Conservation (phyloP, 169 alveolate species). For the Plasmodium berghei region DNA sequence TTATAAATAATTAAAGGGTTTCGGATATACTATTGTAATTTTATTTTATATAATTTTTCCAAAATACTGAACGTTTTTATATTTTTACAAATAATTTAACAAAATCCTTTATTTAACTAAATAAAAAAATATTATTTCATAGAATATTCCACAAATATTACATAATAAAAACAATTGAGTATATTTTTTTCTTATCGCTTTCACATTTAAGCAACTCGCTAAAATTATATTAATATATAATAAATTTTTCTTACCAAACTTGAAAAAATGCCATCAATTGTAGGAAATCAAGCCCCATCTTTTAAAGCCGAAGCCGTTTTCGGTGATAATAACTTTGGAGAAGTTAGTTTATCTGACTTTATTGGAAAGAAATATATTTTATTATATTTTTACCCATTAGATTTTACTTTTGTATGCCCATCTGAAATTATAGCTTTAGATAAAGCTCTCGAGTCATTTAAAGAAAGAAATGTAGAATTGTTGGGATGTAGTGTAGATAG, state of each 20-base stretch:
- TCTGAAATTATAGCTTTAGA: slow-evolving; percentile 98
- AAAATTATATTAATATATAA: no score
- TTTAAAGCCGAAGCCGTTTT: slow-evolving; percentile 96
- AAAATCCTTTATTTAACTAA: no score
- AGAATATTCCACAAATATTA: no score
- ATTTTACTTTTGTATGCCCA: slow-evolving; percentile 99
- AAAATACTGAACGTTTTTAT: no score
- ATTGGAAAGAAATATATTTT: slow-evolving; percentile 96
- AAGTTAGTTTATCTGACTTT: slow-evolving; percentile 92
- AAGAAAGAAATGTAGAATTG: slow-evolving; percentile 92
- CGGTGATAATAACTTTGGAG: slow-evolving; percentile 94
- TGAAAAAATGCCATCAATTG: slow-evolving; percentile 75
- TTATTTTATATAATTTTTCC: no score
- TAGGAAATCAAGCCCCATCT: slow-evolving; percentile 95
- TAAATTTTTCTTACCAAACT: slow-evolving; percentile 5
- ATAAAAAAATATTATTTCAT: no score
- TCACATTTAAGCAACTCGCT: no score
- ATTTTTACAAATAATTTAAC: no score
- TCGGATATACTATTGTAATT: no score
- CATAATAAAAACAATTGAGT: no score
- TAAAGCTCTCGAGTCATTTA: slow-evolving; percentile 94
- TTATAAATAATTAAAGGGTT: no score
- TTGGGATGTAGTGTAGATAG: slow-evolving; percentile 98
- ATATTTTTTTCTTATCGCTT: no score
- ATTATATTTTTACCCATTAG: slow-evolving; percentile 99